Base-by-base conservation (phyloP, 805 yeast species). In the Tetrapisispora taiwanensis region DNA sequence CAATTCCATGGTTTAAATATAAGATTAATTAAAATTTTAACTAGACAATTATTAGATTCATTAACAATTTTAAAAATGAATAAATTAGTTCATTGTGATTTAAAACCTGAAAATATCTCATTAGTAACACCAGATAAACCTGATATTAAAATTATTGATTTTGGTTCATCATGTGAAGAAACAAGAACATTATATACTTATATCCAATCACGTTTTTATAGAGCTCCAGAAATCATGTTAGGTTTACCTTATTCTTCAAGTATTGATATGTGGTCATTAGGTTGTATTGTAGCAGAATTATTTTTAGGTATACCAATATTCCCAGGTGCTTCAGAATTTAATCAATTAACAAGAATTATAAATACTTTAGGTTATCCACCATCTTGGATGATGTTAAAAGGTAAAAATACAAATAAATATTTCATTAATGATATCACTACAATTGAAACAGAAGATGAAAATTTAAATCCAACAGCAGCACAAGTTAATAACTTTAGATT, bases 231-330 rank as follows among this genome's bases (percentile, higher is more conserved):
- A 62, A 95, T 90, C 18, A 77, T 92, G 3, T 66, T 90, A 18
- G 97, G 98, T 0, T 69, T 90, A 36, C 95, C 95, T 5, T 90
- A 92, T 58, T 84, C 95, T 0, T 78, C 95, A 9, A 79, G 95
- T 7, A 90, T 92, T 43, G 98, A 90, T 61, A 87, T 90, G 79
- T 92, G 99, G 99, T 90, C 97, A 0, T 68, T 89, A 36, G 98
- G 95, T 0, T 84, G 97, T 59, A 86, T 92, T 41, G 77, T 87
- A 30, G 94, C 92, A 1, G 99, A 92, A 62, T 67, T 90, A 39
- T 89, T 84, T 52, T 64, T 90, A 42, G 98, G 98, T 1, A 71
- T 90, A 45, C 98, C 98, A 1, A 71, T 90, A 52, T 87, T 90
- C 55, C 97, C 98, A 0, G 98, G 98, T 3, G 75, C 88, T 3